Conservation (phyloP, 139 green algal genomes). For the Tetraselmis chui region DNA sequence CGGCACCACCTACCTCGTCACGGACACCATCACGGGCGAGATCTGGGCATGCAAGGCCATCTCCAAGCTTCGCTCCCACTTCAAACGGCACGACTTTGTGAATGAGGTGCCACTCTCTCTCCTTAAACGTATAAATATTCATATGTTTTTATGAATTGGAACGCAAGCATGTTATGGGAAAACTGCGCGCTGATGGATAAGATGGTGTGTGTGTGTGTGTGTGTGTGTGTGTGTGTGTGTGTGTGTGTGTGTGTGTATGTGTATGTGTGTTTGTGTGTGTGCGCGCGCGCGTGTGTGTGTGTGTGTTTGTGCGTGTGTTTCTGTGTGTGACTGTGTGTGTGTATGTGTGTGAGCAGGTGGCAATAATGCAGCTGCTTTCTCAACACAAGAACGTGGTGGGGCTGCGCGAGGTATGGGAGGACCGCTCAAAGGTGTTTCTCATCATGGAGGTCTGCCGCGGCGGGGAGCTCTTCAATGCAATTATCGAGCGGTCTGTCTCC, state of each 20-base stretch:
- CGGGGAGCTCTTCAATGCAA: constrained; percentile 97
- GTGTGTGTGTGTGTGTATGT: constrained; percentile 69
- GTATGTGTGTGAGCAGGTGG: constrained; percentile 68
- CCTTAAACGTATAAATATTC: not conserved
- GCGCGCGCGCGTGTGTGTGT: too few relatives aligned
- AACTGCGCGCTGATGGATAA: constrained; percentile 39
- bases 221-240: constrained; percentile 59
- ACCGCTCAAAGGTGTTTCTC: constrained; percentile 6
- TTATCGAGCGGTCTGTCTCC: constrained; percentile 40
- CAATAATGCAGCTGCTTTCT: constrained; percentile 64
- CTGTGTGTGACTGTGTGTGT: constrained; percentile 55
- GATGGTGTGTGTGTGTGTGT: constrained; percentile 72
- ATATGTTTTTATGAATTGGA: not conserved
- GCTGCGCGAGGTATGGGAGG: constrained; percentile 5
- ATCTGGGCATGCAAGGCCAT: constrained; percentile 87
- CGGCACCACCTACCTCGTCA: constrained; percentile 31
- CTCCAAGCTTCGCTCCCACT: constrained; percentile 73
- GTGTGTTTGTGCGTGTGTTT: too few relatives aligned
- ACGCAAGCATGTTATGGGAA: too few relatives aligned
- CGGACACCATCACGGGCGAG: constrained; percentile 35
- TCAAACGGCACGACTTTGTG: constrained; percentile 22
- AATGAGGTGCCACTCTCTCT: not conserved
- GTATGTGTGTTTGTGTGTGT: too few relatives aligned
- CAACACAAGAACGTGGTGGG: not conserved
- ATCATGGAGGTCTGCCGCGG: constrained; percentile 85